Conservation (phyloP, 495 filamentous ascomycete genomes). For the Penicillium ucsense region DNA sequence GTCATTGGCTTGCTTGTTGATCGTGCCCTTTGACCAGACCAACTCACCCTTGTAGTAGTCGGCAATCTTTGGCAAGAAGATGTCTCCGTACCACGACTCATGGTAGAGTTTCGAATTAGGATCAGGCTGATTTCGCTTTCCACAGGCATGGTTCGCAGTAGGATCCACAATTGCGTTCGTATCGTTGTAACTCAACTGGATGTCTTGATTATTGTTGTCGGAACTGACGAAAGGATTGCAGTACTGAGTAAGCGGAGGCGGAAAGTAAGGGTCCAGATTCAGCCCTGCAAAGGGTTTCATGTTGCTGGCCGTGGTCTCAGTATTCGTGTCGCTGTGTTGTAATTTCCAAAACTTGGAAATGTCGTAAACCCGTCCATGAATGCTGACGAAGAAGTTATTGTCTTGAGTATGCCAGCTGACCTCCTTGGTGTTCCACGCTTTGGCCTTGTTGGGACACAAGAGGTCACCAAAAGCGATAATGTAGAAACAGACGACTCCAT, state of each 20-base stretch:
- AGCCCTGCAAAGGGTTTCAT: slow-evolving; percentile 73
- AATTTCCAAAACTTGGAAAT: slow-evolving; percentile 76
- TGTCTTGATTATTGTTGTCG: slow-evolving; percentile 20
- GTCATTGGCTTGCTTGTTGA: slow-evolving; percentile 49
- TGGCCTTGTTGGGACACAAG: slow-evolving; percentile 85
- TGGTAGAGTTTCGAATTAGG: slow-evolving; percentile 46
- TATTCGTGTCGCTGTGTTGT: slow-evolving; percentile 62
- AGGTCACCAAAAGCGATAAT: slow-evolving; percentile 79
- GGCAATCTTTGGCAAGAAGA: slow-evolving; percentile 70
- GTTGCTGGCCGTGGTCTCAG: slow-evolving; percentile 46
- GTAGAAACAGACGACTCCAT: slow-evolving; percentile 81
- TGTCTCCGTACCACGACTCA: slow-evolving; percentile 63
- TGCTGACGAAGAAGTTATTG: slow-evolving; percentile 80
- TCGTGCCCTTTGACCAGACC: slow-evolving; percentile 52
- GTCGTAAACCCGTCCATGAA: slow-evolving; percentile 87
- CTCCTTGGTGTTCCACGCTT: slow-evolving; percentile 72
- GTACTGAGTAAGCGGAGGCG: slow-evolving; percentile 62
- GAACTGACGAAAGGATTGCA: slow-evolving; percentile 56
- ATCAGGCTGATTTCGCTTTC: slow-evolving; percentile 42
- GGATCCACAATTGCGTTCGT: slow-evolving; percentile 36
- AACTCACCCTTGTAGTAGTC: slow-evolving; percentile 82
- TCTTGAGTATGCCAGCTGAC: slow-evolving; percentile 58
- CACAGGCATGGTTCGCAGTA: slow-evolving; percentile 57
- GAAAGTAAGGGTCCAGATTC: slow-evolving; percentile 77
- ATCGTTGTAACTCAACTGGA: slow-evolving; percentile 52